A percentile compares a stretch with the other conserved stretches of the same genome.
Conservation (phyloP, 306 rosid genomes). For the Malus orientalis region DNA sequence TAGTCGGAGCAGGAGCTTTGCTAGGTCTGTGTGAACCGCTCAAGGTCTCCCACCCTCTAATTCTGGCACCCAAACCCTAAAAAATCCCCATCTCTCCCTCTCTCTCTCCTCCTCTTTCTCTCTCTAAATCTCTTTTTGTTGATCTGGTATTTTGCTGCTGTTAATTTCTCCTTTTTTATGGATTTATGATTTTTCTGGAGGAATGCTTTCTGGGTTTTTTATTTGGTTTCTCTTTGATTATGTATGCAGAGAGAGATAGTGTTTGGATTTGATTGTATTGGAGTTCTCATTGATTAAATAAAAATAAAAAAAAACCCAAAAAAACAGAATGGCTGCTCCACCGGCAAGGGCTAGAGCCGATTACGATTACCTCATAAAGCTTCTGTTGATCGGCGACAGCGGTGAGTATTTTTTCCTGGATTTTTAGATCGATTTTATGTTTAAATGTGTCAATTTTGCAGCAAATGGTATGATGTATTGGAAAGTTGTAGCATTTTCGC, state of each 20-base stretch:
- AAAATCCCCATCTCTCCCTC: neutral
- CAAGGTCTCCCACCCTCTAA: neutral
- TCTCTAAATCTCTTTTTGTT: constrained; percentile 29
- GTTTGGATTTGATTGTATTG: neutral
- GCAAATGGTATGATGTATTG: neutral
- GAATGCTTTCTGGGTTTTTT: neutral
- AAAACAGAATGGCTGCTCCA: constrained; percentile 81
- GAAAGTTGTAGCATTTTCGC: neutral
- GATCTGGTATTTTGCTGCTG: constrained; percentile 20
- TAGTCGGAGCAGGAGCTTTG: constrained; percentile 27
- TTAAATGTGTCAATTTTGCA: neutral
- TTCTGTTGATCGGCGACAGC: constrained; percentile 91
- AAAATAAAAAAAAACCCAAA: neutral
- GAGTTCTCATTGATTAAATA: constrained; percentile 8
- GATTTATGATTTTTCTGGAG: neutral
- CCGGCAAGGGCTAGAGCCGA: constrained; percentile 98
- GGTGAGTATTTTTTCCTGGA: constrained; percentile 26
- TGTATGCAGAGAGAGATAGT: constrained; percentile 8
- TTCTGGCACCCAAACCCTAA: neutral
- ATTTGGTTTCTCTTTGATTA: neutral
- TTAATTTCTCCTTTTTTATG: constrained; percentile 1
- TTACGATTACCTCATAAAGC: constrained; percentile 94
- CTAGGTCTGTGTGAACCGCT: constrained; percentile 27
- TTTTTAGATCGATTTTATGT: neutral
- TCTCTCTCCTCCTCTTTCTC: constrained; percentile 3